Conservation (phyloP, 208 protist genomes). For the Eutreptiella sp. region DNA sequence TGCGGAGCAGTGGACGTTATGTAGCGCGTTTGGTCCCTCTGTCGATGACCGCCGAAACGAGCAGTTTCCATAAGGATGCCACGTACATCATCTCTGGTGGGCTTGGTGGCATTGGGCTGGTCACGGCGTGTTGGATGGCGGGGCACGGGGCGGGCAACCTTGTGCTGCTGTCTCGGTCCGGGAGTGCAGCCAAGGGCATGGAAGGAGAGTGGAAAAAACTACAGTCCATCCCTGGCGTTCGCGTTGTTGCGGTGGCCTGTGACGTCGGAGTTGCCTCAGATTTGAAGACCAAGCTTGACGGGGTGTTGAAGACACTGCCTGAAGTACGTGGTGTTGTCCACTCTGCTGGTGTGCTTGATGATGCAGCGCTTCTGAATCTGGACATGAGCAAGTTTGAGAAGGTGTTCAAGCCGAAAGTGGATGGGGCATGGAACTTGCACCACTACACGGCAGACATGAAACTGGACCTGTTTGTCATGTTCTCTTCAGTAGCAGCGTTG, state of each 20-base stretch:
- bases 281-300: too few relatives aligned
- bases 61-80: too few relatives aligned
- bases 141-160: neutral
- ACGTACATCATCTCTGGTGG: neutral
- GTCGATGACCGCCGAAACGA: too few relatives aligned
- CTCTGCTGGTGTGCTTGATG: slow-evolving; percentile 35
- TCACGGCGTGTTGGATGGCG: neutral
- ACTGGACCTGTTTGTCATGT: slow-evolving; percentile 35
- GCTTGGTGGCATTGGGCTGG: neutral
- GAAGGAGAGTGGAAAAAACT: too few relatives aligned
- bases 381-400: slow-evolving; percentile 13
- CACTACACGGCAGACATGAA: neutral
- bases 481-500: slow-evolving; percentile 33
- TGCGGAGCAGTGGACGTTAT: neutral
- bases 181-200: too few relatives aligned
- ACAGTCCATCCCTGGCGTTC: too few relatives aligned
- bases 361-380: slow-evolving; percentile 30
- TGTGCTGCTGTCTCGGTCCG: neutral
- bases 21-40: slow-evolving; percentile 35
- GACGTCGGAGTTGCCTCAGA: too few relatives aligned
- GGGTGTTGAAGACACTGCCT: too few relatives aligned
- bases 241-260: too few relatives aligned
- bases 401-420: slow-evolving; percentile 41
- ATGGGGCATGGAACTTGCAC: slow-evolving; percentile 32
- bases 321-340: slow-evolving; percentile 44